Conservation (phyloP, 1,139 yeast genomes). For the Nematodospora anomalae region DNA sequence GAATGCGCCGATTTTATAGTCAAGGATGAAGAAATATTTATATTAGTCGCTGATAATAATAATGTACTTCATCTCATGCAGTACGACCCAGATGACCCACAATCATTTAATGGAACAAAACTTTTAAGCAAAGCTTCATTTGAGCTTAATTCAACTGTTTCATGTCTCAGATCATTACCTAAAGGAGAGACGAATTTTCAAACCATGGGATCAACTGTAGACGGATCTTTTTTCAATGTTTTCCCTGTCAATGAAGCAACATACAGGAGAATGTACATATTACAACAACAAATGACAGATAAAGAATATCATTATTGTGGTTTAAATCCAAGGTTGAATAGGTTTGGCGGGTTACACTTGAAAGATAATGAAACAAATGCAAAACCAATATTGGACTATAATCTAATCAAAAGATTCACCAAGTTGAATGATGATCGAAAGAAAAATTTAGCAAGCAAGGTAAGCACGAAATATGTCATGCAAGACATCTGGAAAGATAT, state of each 20-base stretch:
- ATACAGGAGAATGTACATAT: slow-evolving; percentile 77
- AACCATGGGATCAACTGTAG: slow-evolving; percentile 67
- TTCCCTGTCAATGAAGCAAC: slow-evolving; percentile 72
- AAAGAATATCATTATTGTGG: slow-evolving; percentile 75
- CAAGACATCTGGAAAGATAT: slow-evolving; percentile 70
- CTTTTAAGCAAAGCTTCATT: slow-evolving; percentile 71
- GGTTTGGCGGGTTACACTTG: slow-evolving; percentile 51
- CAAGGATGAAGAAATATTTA: slow-evolving; percentile 64
- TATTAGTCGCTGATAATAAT: slow-evolving; percentile 70
- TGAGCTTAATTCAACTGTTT: slow-evolving; percentile 62
- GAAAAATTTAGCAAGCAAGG: slow-evolving; percentile 51
- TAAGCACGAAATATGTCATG: slow-evolving; percentile 52
- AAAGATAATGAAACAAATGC: slow-evolving; percentile 37
- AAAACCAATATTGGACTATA: slow-evolving; percentile 64
- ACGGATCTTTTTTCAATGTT: slow-evolving; percentile 78
- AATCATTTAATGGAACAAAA: slow-evolving; percentile 76
- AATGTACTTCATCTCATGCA: slow-evolving; percentile 73
- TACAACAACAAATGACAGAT: slow-evolving; percentile 86
- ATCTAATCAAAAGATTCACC: slow-evolving; percentile 52
- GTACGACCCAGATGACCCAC: slow-evolving; percentile 91
- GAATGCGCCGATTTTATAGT: slow-evolving; percentile 70
- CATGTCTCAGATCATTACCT: slow-evolving; percentile 59
- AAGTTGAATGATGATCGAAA: slow-evolving; percentile 59
- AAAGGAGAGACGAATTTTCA: slow-evolving; percentile 48
- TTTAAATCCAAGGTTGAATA: slow-evolving; percentile 73